Evolutionary conservation across 1,139 yeast species (phyloP).

Genomic region (Geotrichum reessii): DNA sequence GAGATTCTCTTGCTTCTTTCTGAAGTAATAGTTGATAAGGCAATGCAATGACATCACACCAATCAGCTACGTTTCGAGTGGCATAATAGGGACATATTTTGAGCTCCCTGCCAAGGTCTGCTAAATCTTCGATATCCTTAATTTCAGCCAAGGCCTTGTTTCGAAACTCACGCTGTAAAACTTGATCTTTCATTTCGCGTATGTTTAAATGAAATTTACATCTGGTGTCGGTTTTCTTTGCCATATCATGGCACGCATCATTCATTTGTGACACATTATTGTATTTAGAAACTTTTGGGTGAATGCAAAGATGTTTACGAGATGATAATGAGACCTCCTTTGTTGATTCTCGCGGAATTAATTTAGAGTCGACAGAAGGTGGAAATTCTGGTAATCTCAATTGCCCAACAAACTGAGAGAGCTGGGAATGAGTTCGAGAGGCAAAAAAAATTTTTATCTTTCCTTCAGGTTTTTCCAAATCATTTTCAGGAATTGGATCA

Average conservation of each 20-base stretch:
- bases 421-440: constrained; percentile 88
- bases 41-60: constrained; percentile 70
- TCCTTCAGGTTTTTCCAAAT: constrained; percentile 10
- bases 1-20: constrained; percentile 52
- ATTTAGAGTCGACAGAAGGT: constrained; percentile 43
- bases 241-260: constrained; percentile 77
- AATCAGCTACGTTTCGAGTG: constrained; percentile 39
- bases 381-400: constrained; percentile 58
- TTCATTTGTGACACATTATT: constrained; percentile 55
- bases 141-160: constrained; percentile 57
- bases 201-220: constrained; percentile 49
- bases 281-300: constrained; percentile 52
- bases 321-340: constrained; percentile 48
- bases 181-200: constrained; percentile 34
- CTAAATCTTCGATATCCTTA: constrained; percentile 80
- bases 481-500: background rate
- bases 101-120: constrained; percentile 50
- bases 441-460: constrained; percentile 52
- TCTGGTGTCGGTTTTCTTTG: constrained; percentile 38
- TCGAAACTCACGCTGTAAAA: constrained; percentile 45
- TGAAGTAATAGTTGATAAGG: constrained; percentile 82
- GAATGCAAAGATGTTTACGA: constrained; percentile 77
- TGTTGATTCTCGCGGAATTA: constrained; percentile 25
- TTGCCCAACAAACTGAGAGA: constrained; percentile 76
- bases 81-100: constrained; percentile 81